phyloP scores from a whole-genome alignment of 2,329 filamentous ascomycete species.

The Talaromyces sp. region DNA sequence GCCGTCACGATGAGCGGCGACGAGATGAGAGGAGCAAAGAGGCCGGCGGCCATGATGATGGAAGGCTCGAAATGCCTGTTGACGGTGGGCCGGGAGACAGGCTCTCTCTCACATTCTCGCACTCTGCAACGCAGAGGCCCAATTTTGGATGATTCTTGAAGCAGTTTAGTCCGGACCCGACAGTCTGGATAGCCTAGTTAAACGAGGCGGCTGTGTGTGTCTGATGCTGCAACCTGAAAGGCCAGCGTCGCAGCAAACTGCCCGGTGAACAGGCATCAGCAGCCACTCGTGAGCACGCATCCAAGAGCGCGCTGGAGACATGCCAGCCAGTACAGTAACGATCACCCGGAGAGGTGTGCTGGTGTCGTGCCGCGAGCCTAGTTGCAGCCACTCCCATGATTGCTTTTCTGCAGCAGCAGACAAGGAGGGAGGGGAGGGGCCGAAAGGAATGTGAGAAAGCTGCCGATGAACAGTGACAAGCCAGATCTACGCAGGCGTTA shows the following conservation, averaged over 20 bases:
- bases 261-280: not conserved
- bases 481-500: not conserved
- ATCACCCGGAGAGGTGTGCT: not conserved
- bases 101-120: conserved; percentile 4
- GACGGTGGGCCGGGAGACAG: conserved; percentile 5
- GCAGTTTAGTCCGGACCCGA: conserved; percentile 26
- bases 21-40: not conserved
- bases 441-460: not conserved
- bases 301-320: not conserved
- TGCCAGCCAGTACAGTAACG: not conserved
- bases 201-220: conserved; percentile 29
- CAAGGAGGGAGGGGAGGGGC: not conserved
- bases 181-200: conserved; percentile 27
- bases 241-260: conserved; percentile 22
- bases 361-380: not conserved
- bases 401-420: not conserved
- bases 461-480: not conserved
- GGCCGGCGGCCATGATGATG: not conserved
- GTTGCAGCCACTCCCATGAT: not conserved
- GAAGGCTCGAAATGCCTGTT: conserved; percentile 1
- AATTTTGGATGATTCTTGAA: conserved; percentile 12
- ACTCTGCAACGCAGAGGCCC: conserved; percentile 6
- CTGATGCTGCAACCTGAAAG: conserved; percentile 19
- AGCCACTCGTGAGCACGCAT: not conserved
- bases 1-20: conserved; percentile 3